Base-by-base conservation (phyloP, 2,329 filamentous ascomycete genomes). In the Pseudogymnoascus destructans region DNA sequence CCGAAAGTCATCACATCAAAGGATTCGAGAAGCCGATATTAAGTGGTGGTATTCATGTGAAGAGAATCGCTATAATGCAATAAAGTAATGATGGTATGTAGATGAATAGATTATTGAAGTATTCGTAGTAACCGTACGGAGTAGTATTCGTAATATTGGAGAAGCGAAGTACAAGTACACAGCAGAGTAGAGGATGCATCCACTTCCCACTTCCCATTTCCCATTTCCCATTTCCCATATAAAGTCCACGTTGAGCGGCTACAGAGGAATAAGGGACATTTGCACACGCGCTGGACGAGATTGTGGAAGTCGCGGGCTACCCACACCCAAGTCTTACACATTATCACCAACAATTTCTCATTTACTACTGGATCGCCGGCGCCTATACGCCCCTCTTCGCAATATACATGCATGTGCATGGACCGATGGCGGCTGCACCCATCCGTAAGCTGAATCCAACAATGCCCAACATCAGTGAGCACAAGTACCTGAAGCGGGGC, bases 1-100 rank as follows among this genome's bases (percentile, higher is more conserved):
- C 64, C 66, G 58, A 67, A 68, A 65, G 62, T 67, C 67, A 69
- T 69, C 42, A 55, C 59, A 61, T 35, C 42, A 13, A 32, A 56
- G 32, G 27, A 52, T 52, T 52, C 46, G 25, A 52, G 17, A 52
- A 17, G 27, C 27, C 46, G 46, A 17, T 52, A 52, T 52, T 52
- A 52, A 27, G 8, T 30, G 46, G 46, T 52, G n/a, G 46, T 52
- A 52, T 52, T 52, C 46, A 52, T 52, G 46, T 19, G 25, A 52
- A 52, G 46, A 52, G 21, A 27, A n/a, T 52, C 23, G 46, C n/a
- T 30, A 17, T 52, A 17, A 6, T 19, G 42, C 11, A 17, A 49
- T 49, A 25, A 46, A n/a, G 13, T 46, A 11, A 21, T 40, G n/a
- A n/a, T 15, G 7, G 23, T 49, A 49, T 27, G 42, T 6, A 49